phyloP scores from a whole-genome alignment of 257 asterid genomes.

The Capsicum rhomboideum region DNA sequence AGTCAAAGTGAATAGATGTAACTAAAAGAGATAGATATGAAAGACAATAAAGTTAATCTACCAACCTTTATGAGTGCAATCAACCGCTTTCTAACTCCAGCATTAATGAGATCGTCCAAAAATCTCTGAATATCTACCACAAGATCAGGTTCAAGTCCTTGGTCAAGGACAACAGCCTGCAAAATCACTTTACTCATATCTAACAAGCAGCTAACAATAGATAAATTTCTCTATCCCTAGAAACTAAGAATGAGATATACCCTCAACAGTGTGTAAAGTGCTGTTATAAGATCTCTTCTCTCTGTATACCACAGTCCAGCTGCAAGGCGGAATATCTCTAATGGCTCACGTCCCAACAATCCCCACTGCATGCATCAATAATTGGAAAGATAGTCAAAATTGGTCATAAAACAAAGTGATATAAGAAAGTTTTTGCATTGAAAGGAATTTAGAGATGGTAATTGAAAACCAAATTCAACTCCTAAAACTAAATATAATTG shows the following conservation, averaged over 20 bases:
- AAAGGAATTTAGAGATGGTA: background rate
- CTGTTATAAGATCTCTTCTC: constrained; percentile 84
- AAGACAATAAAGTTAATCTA: background rate
- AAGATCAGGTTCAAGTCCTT: constrained; percentile 73
- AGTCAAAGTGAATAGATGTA: background rate
- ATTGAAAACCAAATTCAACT: background rate
- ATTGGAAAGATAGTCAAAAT: background rate
- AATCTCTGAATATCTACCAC: constrained; percentile 62
- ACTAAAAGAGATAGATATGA: background rate
- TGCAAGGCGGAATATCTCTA: constrained; percentile 79
- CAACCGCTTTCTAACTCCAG: constrained; percentile 72
- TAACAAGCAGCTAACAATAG: background rate
- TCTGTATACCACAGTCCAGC: constrained; percentile 95
- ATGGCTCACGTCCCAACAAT: constrained; percentile 75
- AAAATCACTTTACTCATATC: constrained; percentile 5
- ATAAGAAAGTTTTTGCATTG: background rate
- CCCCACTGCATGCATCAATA: constrained; percentile 55
- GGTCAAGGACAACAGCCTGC: constrained; percentile 95
- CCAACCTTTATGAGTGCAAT: constrained; percentile 71
- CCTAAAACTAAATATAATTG: background rate
- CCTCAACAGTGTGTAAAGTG: constrained; percentile 68
- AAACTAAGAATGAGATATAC: constrained; percentile 37
- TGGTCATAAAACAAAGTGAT: background rate
- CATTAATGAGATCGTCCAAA: constrained; percentile 60
- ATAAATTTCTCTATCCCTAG: background rate